These are phyloP conservation scores for Kwoniella sp. DNA, from an alignment of 768 basidiomycete species.

Conservation along the genomic window DNA sequence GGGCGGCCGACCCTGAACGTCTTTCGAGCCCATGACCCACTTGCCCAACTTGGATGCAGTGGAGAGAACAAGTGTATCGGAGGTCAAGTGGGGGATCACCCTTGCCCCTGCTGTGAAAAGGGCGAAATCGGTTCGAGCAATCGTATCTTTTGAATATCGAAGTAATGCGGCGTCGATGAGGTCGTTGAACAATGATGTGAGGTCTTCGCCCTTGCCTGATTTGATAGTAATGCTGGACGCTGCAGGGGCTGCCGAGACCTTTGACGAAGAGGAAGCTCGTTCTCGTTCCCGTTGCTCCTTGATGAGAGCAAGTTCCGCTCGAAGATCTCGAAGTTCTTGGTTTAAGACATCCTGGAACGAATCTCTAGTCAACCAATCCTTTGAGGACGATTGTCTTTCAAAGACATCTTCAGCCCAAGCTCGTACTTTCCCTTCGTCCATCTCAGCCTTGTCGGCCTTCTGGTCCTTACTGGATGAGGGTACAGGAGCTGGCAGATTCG, in stretches of 20 bases:
- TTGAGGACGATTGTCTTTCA: conserved; percentile 32
- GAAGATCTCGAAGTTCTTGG: conserved; percentile 50
- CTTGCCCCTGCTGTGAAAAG: conserved; percentile 77
- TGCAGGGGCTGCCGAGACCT: not conserved
- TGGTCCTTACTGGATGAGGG: not conserved
- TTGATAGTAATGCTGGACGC: conserved; percentile 30
- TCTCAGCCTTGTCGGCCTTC: conserved; percentile 36
- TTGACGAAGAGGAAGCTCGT: conserved; percentile 8
- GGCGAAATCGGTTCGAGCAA: conserved; percentile 83
- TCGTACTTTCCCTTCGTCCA: conserved; percentile 52
- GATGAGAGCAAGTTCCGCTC: conserved; percentile 15
- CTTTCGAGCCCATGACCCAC: conserved; percentile 58
- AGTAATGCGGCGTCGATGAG: conserved; percentile 77
- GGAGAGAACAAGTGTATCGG: conserved; percentile 70
- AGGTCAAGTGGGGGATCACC: conserved; percentile 79
- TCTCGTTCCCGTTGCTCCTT: conserved; percentile 1
- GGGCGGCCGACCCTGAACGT: conserved; percentile 72
- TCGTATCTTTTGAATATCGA: conserved; percentile 71
- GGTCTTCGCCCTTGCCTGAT: conserved; percentile 64
- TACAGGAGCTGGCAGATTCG: conserved; percentile 6
- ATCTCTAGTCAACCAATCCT: conserved; percentile 50
- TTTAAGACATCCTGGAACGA: conserved; percentile 55
- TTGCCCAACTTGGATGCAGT: conserved; percentile 58
- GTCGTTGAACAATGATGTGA: conserved; percentile 68
- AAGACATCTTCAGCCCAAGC: conserved; percentile 53